A percentile compares a stretch with the other conserved stretches of the same genome.
Evolutionary conservation across 257 asterid genomes (phyloP).

Genomic region (Solanum habrochaites): DNA sequence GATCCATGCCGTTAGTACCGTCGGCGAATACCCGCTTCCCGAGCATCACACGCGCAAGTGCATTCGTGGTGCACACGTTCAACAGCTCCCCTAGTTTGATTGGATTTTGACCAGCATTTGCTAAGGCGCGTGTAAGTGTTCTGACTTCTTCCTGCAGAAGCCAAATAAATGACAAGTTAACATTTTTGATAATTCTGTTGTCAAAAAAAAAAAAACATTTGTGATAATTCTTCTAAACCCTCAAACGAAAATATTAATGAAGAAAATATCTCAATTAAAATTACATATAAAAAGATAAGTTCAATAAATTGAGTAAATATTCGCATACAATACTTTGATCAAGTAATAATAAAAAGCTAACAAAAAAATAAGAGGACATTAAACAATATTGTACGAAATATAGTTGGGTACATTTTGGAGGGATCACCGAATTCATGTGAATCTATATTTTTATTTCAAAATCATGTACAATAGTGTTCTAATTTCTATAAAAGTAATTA

Average conservation of each 20-base stretch:
- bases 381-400: too few species aligned
- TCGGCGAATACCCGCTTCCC: constrained; percentile 65
- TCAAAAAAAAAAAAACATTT: too few species aligned
- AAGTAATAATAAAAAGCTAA: too few species aligned
- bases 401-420: background rate
- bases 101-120: constrained; percentile 20
- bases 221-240: background rate
- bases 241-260: too few species aligned
- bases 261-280: too few species aligned
- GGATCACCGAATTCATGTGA: background rate
- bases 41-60: constrained; percentile 56
- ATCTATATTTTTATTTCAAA: rapidly evolving
- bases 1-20: constrained; percentile 37
- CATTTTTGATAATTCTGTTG: background rate
- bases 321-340: background rate
- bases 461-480: too few species aligned
- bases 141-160: constrained; percentile 54
- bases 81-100: constrained; percentile 43
- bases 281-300: background rate
- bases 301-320: too few species aligned
- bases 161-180: background rate
- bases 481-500: too few species aligned
- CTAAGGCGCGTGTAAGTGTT: constrained; percentile 36
- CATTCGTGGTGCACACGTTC: constrained; percentile 61
- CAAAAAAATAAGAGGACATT: background rate